Percentiles rank a stretch among this genome's conserved stretches.
Evolutionary conservation across 805 yeast genomes (phyloP).

Genomic region (Ogataea salicorniae): DNA sequence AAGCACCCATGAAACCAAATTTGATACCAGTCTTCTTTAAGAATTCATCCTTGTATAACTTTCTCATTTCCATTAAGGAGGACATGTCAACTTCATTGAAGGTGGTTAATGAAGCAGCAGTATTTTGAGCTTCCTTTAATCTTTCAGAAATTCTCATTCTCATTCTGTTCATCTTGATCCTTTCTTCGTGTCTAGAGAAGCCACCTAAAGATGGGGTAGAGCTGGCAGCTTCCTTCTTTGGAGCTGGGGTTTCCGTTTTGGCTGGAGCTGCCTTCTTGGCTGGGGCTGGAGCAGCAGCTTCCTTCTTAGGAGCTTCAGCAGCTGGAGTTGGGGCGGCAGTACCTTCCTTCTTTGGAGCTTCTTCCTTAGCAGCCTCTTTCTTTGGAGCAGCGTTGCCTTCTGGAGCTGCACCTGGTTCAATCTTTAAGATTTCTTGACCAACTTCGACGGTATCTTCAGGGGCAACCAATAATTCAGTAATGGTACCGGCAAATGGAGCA

Average conservation of each 20-base stretch:
- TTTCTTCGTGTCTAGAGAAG: conserved; percentile 80
- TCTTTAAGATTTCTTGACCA: conserved; percentile 85
- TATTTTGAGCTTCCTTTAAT: conserved; percentile 97
- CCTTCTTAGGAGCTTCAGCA: conserved; percentile 13
- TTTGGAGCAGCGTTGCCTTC: conserved; percentile 41
- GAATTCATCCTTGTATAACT: conserved; percentile 93
- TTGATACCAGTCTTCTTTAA: conserved; percentile 90
- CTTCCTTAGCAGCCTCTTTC: conserved; percentile 11
- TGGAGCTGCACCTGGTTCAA: conserved; percentile 75
- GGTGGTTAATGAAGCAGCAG: conserved; percentile 96
- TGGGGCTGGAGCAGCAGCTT: conserved; percentile 1
- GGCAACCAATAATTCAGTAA: conserved; percentile 73
- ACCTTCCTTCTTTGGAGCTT: conserved; percentile 16
- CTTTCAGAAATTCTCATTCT: conserved; percentile 98
- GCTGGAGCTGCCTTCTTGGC: conserved; percentile 13
- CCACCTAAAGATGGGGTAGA: conserved; percentile 38
- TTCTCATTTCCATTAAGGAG: conserved; percentile 86
- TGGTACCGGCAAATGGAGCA: conserved; percentile 87
- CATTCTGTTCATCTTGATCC: conserved; percentile 99
- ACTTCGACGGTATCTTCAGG: conserved; percentile 94
- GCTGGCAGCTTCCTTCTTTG: conserved; percentile 24
- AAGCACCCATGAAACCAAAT: conserved; percentile 98
- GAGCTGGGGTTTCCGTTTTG: conserved; percentile 16
- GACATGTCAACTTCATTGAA: conserved; percentile 98
- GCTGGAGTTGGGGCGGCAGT: conserved; percentile 2